Base-by-base conservation (phyloP, 352 stramenopile species). In the Poterioochromonas sp. region DNA sequence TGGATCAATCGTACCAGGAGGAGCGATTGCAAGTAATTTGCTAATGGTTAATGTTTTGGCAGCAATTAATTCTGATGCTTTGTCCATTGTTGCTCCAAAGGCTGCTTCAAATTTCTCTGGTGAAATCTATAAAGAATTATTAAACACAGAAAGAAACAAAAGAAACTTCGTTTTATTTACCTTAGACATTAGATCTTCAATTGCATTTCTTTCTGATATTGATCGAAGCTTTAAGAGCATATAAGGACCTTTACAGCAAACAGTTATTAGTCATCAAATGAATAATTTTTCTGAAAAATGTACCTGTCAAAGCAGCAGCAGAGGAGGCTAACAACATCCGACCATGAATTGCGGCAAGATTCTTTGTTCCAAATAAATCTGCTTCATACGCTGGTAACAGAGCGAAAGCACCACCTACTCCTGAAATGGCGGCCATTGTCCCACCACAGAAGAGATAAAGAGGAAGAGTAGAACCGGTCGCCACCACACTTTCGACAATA, bases 21-120 rank as follows among this genome's bases (percentile, higher is more conserved):
- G 84, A 35, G 71, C 49, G 0, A 88, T 79, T 22, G 85, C 77
- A 78, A 88, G 79, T 18, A 88, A 73, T 39, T 84, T 86, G 22
- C 54, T 79, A 63, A 88, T 87, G 12, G 79, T 88, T 35, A 88
- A 70, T 32, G 84, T 84, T 63, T 88, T 87, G 3, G 82, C 47
- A 18, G 65, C 65, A 8, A 74, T 15, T 39, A 74, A 54, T 37
- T 74, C 65, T 8, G 39, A 32, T 26, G 83, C 82, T 15, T 71
- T 49, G 12, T 82, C 70, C 54, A 80, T 83, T 41, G 69, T 43
- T 12, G 79, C 81, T 32, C 82, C 81, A 77, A 85, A 85, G n/a
- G 51, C 47, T 18, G 80, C 44, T 43, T 69, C 40, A 44, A 85
- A 85, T 39, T 76, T 35, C 20, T 29, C 39, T 15, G 65, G 65